These are phyloP conservation scores for Paramecium sonneborni DNA, from an alignment of 73 alveolate species.

Conservation along the genomic window DNA sequence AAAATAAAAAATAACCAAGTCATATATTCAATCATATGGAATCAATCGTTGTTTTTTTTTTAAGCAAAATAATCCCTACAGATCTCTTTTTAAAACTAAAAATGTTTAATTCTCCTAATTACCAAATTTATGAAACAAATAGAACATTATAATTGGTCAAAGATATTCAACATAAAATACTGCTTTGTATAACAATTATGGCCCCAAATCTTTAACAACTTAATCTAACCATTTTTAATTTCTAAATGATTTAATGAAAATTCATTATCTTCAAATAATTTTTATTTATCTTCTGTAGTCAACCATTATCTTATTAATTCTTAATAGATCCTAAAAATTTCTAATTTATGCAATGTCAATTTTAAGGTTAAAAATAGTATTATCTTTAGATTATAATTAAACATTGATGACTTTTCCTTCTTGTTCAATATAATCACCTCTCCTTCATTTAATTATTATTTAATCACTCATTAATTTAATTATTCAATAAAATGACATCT, in stretches of 20 bases:
- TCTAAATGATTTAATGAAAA: neutral
- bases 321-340: neutral
- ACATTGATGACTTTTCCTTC: no score
- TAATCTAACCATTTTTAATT: conserved; percentile 3
- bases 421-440: neutral
- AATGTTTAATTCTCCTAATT: neutral
- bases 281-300: neutral
- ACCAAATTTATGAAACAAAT: neutral
- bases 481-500: no score
- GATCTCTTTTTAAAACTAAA: conserved; percentile 33
- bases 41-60: conserved; percentile 29
- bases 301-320: neutral
- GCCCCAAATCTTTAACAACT: conserved; percentile 85
- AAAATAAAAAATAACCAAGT: conserved; percentile 81
- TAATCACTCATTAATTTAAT: neutral
- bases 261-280: neutral
- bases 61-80: neutral
- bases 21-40: conserved; percentile 89
- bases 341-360: neutral
- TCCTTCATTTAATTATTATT: neutral
- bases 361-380: no score
- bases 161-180: conserved; percentile 91
- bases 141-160: conserved; percentile 88
- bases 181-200: conserved; percentile 69
- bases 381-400: no score